These are phyloP conservation scores for Physcomitrium patens DNA, from an alignment of 225 moss, liverwort and hornwort genomes.

Conservation along the genomic window DNA sequence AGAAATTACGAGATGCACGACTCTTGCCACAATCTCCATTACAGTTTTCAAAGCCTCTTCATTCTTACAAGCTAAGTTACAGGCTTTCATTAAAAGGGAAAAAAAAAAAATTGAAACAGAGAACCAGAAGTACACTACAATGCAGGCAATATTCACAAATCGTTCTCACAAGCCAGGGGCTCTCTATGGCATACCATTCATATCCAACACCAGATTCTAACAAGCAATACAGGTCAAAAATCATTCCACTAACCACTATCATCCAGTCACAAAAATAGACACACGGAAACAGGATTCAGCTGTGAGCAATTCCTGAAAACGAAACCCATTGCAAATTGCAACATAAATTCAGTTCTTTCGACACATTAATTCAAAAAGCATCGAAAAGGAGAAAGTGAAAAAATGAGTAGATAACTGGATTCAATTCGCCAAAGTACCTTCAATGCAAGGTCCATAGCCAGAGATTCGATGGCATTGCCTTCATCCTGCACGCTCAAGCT, in stretches of 20 bases:
- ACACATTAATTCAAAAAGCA: neutral
- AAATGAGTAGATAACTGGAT: neutral
- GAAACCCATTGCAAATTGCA: neutral
- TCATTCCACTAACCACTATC: neutral
- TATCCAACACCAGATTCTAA: neutral
- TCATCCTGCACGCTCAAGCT: slow-evolving; percentile 39
- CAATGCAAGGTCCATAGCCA: slow-evolving; percentile 49
- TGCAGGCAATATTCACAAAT: neutral
- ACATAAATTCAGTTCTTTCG: neutral
- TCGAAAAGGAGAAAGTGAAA: neutral
- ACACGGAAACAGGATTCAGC: neutral
- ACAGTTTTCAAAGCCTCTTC: neutral
- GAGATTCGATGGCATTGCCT: slow-evolving; percentile 37
- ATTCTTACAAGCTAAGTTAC: neutral
- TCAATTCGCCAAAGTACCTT: slow-evolving; percentile 29
- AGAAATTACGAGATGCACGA: slow-evolving; percentile 4
- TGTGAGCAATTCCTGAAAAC: neutral
- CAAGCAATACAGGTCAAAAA: neutral
- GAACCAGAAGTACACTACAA: slow-evolving; percentile 3
- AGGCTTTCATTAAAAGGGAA: slow-evolving; percentile 9
- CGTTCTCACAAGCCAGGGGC: neutral
- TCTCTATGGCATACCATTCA: neutral
- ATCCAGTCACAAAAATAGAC: neutral
- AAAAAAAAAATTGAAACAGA: slow-evolving; percentile 1
- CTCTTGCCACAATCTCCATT: neutral